These are phyloP conservation scores for Cladosporium sphaerospermum DNA, from an alignment of 2,329 filamentous ascomycete genomes.

Conservation along the genomic window DNA sequence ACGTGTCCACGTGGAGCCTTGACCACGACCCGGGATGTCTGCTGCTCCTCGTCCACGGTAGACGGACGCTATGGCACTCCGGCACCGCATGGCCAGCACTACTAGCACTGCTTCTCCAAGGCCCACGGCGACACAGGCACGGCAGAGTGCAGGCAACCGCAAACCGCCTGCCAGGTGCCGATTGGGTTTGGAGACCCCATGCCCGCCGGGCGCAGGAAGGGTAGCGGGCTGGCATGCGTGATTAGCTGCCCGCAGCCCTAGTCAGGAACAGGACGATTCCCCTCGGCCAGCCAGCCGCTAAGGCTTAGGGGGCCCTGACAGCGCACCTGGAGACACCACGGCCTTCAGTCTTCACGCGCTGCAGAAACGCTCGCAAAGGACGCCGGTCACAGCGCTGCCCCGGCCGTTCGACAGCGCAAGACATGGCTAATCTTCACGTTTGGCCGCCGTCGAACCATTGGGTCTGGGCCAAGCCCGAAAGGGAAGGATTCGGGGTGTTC, in stretches of 20 bases:
- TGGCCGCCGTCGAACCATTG: neutral
- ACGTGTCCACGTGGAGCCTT: too few species aligned
- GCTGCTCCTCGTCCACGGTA: too few species aligned
- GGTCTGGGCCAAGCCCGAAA: conserved; percentile 1
- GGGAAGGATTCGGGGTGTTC: conserved; percentile 3
- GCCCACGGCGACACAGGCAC: too few species aligned
- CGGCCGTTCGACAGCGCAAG: conserved; percentile 1
- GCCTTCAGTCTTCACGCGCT: conserved; percentile 1
- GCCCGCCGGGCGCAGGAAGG: too few species aligned
- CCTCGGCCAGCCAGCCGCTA: neutral
- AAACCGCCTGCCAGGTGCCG: neutral
- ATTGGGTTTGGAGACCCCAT: neutral
- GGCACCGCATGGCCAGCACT: too few species aligned
- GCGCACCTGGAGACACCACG: too few species aligned
- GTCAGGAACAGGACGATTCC: conserved; percentile 11
- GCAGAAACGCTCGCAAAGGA: conserved; percentile 3
- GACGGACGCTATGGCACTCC: too few species aligned
- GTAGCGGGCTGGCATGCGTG: neutral
- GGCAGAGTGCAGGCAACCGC: neutral
- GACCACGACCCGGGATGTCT: too few species aligned
- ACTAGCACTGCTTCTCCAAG: too few species aligned
- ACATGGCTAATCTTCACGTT: conserved; percentile 8
- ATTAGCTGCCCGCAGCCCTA: conserved; percentile 2
- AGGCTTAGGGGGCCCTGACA: neutral
- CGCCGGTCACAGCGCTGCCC: neutral